phyloP scores from a whole-genome alignment of 2,329 filamentous ascomycete genomes.

The Colletotrichum godetiae region DNA sequence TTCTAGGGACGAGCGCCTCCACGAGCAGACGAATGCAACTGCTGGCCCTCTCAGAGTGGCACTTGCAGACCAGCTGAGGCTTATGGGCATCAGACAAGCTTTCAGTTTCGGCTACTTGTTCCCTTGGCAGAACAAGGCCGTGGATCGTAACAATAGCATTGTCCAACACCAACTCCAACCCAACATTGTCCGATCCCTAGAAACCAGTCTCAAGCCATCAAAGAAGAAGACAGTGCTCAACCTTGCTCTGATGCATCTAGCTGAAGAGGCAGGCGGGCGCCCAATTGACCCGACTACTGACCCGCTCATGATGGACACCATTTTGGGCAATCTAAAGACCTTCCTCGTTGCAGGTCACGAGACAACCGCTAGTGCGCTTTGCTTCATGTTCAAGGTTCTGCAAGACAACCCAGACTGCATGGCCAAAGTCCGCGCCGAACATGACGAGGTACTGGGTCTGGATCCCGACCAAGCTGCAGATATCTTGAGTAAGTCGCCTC shows the following conservation, averaged over 20 bases:
- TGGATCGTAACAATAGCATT: constrained; percentile 16
- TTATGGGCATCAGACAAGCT: constrained; percentile 43
- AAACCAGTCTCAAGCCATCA: constrained; percentile 5
- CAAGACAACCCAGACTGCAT: constrained; percentile 45
- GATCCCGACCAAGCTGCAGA: constrained; percentile 40
- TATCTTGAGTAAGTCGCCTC: constrained; percentile 34
- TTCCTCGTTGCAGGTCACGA: constrained; percentile 53
- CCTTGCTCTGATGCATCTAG: constrained; percentile 13
- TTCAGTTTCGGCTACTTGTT: constrained; percentile 47
- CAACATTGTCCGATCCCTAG: constrained; percentile 1
- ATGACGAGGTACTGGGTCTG: constrained; percentile 47
- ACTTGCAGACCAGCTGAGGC: constrained; percentile 10
- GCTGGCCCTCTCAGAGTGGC: constrained; percentile 10
- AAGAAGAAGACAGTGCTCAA: constrained; percentile 24
- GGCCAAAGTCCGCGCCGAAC: constrained; percentile 48
- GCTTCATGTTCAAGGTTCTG: constrained; percentile 46
- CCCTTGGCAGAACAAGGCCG: constrained; percentile 17
- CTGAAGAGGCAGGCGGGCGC: not conserved
- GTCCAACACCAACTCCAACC: constrained; percentile 1
- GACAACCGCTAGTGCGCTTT: constrained; percentile 48
- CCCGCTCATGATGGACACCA: constrained; percentile 36
- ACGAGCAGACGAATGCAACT: constrained; percentile 41
- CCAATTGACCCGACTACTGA: constrained; percentile 2
- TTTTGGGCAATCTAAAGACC: constrained; percentile 47
- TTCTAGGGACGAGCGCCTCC: constrained; percentile 43